These are phyloP conservation scores for Pythium folliculosum DNA, from an alignment of 352 stramenopile genomes.

Conservation along the genomic window DNA sequence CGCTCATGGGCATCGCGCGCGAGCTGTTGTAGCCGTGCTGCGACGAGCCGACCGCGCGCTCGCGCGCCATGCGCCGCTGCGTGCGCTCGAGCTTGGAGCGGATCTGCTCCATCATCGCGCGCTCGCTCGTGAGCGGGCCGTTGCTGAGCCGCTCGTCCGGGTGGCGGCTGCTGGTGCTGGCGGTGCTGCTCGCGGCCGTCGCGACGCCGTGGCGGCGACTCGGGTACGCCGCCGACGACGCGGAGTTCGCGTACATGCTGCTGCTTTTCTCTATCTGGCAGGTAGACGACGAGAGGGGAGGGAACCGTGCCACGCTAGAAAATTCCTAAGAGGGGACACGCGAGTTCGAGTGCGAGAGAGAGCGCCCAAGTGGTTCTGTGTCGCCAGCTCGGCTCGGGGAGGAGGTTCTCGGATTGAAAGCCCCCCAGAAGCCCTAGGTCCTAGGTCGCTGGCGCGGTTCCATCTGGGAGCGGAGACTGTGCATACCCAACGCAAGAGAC, in stretches of 20 bases:
- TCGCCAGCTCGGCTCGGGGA: background rate
- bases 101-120: conserved; percentile 74
- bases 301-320: background rate
- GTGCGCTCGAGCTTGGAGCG: conserved; percentile 65
- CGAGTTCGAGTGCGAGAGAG: conserved; percentile 1
- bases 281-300: background rate
- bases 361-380: background rate
- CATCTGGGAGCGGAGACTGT: background rate
- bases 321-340: too few species aligned
- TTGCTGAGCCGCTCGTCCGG: conserved; percentile 17
- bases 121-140: conserved; percentile 46
- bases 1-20: conserved; percentile 21
- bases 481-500: background rate
- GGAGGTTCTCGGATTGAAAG: background rate
- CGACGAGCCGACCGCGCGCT: conserved; percentile 29
- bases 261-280: too few species aligned
- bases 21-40: conserved; percentile 30
- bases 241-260: conserved; percentile 19
- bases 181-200: background rate
- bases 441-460: background rate
- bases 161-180: conserved; percentile 8
- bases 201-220: conserved; percentile 7
- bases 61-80: conserved; percentile 51
- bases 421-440: background rate
- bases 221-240: conserved; percentile 14